Evolutionary conservation across 495 filamentous ascomycete species (phyloP), one percentile per base, ranked within the genome.

Genomic region (Melanomma pulvis-pyrius): DNA sequence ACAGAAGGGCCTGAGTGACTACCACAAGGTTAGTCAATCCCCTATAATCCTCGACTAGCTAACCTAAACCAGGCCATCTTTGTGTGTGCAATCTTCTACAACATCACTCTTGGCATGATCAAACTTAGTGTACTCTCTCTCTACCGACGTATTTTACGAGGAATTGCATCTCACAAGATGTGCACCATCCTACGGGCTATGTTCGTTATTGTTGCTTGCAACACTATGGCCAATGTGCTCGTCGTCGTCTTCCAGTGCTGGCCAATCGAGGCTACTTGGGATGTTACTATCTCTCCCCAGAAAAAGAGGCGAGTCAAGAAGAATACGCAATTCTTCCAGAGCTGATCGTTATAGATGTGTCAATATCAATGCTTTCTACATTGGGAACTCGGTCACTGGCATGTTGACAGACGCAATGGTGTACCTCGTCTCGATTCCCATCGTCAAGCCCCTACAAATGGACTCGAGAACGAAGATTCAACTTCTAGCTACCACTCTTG

Each of bases 81-180:
- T 28, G 47, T 66, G 1, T 60, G 46, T 25, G 44, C 55, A 4
- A 52, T 60, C 6, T 60, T 66, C 39, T 66, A 66, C 55, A 66
- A 66, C 28, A 61, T 55, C 15, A 44, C 63, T 8, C 34, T 66
- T 13, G 63, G 63, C 22, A 46, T 66, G 44, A 59, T 66, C 19
- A 66, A 66, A 54, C 25, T 66, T 7, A 59, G 55, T 28, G 63
- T 66, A 6, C 55, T 66, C 11, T 59, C 63, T 1, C 28, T 66
- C 28, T 66, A 66, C 39, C 30, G 22, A 5, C 55, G 63, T 22
- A 60, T 61, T 21, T n/a, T 60, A 1, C 47, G 49, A 48, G 56
- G 63, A 19, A 46, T 67, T n/a, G 41, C 49, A 24, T 65, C 53
- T 1, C 62, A 47, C 21, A 41, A 25, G 8, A 41, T 60, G 1